These are phyloP conservation scores for Ogataea trehalophila DNA, from an alignment of 805 yeast species.

Conservation along the genomic window DNA sequence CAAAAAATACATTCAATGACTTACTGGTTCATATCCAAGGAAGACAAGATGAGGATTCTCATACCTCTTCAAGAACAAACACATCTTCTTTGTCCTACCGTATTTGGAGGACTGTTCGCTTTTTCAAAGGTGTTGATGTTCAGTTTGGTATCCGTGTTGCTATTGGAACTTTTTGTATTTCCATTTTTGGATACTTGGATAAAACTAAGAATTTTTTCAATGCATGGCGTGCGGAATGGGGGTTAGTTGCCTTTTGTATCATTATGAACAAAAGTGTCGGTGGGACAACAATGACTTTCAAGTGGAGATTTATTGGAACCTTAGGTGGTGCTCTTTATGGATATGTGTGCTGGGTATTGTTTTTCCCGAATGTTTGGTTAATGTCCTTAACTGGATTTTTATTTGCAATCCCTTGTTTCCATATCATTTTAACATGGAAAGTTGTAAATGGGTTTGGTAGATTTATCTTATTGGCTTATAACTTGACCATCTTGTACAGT, in stretches of 20 bases:
- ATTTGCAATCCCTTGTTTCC: conserved; percentile 42
- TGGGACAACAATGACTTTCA: conserved; percentile 75
- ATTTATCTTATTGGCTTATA: conserved; percentile 70
- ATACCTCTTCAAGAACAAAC: conserved; percentile 5
- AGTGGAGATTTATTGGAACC: conserved; percentile 73
- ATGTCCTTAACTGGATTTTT: conserved; percentile 47
- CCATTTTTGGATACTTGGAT: conserved; percentile 63
- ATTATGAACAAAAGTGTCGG: conserved; percentile 84
- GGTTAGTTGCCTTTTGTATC: conserved; percentile 72
- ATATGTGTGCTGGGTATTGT: conserved; percentile 50
- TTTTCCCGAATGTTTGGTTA: conserved; percentile 49
- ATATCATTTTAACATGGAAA: conserved; percentile 67
- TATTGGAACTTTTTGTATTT: conserved; percentile 62
- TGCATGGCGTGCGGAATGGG: conserved; percentile 81
- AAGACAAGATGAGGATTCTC: not conserved
- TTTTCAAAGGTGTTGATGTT: conserved; percentile 59
- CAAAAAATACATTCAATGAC: conserved; percentile 28
- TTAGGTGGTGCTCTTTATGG: conserved; percentile 66
- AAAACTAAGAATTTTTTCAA: conserved; percentile 48
- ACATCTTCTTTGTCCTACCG: too few species aligned
- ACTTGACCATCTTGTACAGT: conserved; percentile 72
- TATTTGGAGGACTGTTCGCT: conserved; percentile 47
- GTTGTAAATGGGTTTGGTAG: conserved; percentile 59
- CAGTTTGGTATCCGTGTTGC: conserved; percentile 80
- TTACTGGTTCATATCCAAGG: conserved; percentile 24